A percentile compares a stretch with the other conserved stretches of the same genome.
Evolutionary conservation across 805 yeast species (phyloP).

Genomic region (Spathaspora arborariae): DNA sequence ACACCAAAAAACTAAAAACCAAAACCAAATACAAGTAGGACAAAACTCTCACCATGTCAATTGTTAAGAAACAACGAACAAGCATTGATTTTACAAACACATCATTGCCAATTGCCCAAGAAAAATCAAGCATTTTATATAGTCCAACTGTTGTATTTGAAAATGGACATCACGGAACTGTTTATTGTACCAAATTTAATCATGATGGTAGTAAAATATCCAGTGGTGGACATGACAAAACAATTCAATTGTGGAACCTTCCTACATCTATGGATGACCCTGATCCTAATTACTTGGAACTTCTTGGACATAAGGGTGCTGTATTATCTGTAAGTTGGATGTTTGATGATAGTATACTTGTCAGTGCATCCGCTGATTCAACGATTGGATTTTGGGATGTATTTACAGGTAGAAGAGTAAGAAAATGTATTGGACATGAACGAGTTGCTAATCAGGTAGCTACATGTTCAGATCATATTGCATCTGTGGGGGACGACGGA

Average conservation of each 20-base stretch:
- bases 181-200: conserved; percentile 50
- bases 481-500: conserved; percentile 68
- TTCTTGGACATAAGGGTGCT: conserved; percentile 60
- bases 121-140: conserved; percentile 14
- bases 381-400: conserved; percentile 63
- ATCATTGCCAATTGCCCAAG: not conserved
- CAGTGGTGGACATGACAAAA: conserved; percentile 58
- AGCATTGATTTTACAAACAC: conserved; percentile 7
- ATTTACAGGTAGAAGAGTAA: conserved; percentile 48
- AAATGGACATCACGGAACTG: conserved; percentile 51
- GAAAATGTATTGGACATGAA: conserved; percentile 52
- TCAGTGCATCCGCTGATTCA: conserved; percentile 58
- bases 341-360: conserved; percentile 34
- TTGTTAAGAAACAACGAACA: conserved; percentile 29
- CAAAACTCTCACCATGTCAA: conserved; percentile 18
- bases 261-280: conserved; percentile 25
- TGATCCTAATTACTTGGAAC: conserved; percentile 40
- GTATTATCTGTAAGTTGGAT: conserved; percentile 59
- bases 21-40: not conserved
- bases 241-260: conserved; percentile 45
- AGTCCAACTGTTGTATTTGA: conserved; percentile 35
- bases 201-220: conserved; percentile 51
- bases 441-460: conserved; percentile 55
- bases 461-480: conserved; percentile 24
- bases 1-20: too few relatives aligned